Evolutionary conservation across 164 flowering plant species (phyloP).

Genomic region (Aristolochia contorta): DNA sequence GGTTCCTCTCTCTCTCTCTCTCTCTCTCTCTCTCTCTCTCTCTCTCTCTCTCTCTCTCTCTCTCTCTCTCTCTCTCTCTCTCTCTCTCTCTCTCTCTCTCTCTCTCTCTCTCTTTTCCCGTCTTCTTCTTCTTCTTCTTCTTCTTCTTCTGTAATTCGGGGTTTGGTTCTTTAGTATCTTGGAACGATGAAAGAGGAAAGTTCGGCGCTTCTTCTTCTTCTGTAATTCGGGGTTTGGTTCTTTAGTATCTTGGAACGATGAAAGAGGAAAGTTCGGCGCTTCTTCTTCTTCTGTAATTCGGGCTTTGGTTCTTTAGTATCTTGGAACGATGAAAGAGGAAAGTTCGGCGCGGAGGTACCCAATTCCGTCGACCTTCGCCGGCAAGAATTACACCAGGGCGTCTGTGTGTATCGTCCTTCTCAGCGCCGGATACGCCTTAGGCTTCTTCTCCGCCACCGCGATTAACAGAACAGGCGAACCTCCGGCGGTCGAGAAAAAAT

Average conservation of each 20-base stretch:
- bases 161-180: no score
- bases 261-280: no score
- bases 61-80: not conserved
- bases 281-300: no score
- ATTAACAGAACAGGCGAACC: not conserved
- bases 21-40: not conserved
- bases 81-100: not conserved
- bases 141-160: not conserved
- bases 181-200: no score
- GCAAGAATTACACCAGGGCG: slow-evolving; percentile 6
- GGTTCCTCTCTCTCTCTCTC: not conserved
- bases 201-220: not conserved
- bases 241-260: no score
- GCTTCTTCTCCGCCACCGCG: slow-evolving; percentile 25
- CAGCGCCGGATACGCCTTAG: slow-evolving; percentile 27
- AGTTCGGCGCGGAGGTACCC: not conserved
- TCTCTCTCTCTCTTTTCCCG: not conserved
- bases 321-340: not conserved
- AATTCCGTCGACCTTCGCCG: not conserved
- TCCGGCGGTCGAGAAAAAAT: not conserved
- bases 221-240: no score
- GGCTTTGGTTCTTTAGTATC: no score
- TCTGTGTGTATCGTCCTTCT: slow-evolving; percentile 22
- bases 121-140: no score
- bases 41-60: not conserved